A percentile compares a stretch with the other conserved stretches of the same genome.
These are phyloP conservation scores for Pythium folliculosum DNA, from an alignment of 352 stramenopile genomes.

Conservation along the genomic window DNA sequence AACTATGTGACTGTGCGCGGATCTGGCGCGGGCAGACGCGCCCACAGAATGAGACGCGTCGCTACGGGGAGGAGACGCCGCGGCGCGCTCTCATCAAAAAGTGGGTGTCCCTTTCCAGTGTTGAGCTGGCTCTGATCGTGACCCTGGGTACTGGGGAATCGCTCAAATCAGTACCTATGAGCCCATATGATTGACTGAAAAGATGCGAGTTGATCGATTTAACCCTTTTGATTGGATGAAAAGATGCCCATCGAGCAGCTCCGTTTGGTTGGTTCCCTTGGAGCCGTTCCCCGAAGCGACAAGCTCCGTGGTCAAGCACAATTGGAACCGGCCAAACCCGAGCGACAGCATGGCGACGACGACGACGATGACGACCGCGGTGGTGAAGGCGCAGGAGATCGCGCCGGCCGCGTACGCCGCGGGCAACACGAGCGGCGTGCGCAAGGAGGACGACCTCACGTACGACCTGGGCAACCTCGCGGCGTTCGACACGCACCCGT, in stretches of 20 bases:
- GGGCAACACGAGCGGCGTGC: constrained; percentile 60
- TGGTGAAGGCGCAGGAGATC: constrained; percentile 83
- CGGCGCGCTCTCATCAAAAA: no score
- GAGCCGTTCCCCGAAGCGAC: constrained; percentile 3
- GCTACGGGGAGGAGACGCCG: no score
- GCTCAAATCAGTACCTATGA: neutral
- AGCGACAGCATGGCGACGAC: constrained; percentile 8
- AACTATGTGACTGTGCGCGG: no score
- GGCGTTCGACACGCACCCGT: constrained; percentile 89
- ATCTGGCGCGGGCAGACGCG: no score
- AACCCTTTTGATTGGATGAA: neutral
- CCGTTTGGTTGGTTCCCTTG: constrained; percentile 15
- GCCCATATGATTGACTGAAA: neutral
- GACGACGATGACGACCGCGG: constrained; percentile 35
- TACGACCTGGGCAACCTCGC: constrained; percentile 91
- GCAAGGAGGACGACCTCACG: constrained; percentile 81
- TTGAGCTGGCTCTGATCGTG: no score
- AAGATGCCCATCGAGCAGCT: neutral
- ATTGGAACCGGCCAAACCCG: constrained; percentile 16
- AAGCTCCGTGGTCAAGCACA: neutral
- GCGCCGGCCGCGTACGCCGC: constrained; percentile 71
- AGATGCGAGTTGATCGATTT: neutral
- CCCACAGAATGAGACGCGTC: no score
- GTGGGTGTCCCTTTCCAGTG: no score
- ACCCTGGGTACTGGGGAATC: no score